Percentiles rank a stretch among this genome's conserved stretches.
Conservation (phyloP, 2,329 filamentous ascomycete genomes). For the Penicillium sp. region DNA sequence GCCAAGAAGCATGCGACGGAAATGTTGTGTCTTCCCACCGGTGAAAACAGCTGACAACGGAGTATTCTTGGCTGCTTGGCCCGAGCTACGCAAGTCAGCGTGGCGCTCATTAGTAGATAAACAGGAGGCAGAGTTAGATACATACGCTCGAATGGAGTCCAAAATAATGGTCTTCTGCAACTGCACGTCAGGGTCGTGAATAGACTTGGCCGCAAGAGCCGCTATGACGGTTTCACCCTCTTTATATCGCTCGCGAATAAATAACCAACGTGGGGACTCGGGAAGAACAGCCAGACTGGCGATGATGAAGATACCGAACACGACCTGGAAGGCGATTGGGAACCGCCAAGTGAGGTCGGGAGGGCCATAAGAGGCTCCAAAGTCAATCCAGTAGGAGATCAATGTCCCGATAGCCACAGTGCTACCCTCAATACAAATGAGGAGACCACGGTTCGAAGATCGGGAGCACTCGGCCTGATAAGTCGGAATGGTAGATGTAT, state of each 20-base stretch:
- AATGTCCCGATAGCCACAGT: conserved; percentile 23
- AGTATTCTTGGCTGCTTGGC: conserved; percentile 44
- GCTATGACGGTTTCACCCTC: conserved; percentile 48
- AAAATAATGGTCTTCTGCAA: conserved; percentile 54
- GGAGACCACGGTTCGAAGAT: neutral
- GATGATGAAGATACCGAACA: conserved; percentile 45
- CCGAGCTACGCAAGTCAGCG: conserved; percentile 29
- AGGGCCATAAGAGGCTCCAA: conserved; percentile 21
- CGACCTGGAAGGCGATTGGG: conserved; percentile 48
- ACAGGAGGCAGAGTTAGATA: neutral
- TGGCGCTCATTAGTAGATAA: neutral
- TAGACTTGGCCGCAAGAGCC: conserved; percentile 42
- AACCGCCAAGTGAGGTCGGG: conserved; percentile 44
- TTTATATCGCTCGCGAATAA: conserved; percentile 33
- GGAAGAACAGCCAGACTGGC: conserved; percentile 36
- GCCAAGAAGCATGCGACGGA: conserved; percentile 31
- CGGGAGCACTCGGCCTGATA: neutral
- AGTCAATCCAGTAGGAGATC: conserved; percentile 28
- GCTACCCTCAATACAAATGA: neutral
- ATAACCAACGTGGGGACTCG: conserved; percentile 35
- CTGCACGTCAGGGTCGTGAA: conserved; percentile 53
- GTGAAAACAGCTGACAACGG: conserved; percentile 47
- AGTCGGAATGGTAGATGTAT: neutral
- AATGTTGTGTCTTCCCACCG: conserved; percentile 29
- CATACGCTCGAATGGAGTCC: conserved; percentile 56